Conservation (phyloP, 805 yeast species). For the Alloascoidea hylecoeti region DNA sequence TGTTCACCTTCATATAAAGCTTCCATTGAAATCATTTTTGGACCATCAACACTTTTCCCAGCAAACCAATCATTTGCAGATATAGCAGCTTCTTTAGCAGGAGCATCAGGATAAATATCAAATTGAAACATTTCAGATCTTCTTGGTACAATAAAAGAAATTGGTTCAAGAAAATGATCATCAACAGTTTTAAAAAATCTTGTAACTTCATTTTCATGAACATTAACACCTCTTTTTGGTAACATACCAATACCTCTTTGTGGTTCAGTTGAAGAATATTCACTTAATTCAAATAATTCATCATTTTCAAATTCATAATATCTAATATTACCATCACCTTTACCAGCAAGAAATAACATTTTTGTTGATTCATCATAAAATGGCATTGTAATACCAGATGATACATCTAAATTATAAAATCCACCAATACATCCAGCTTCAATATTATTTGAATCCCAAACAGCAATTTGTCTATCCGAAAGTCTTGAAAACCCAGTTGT, state of each 20-base stretch:
- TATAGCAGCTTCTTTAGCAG: constrained; percentile 66
- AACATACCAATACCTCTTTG: constrained; percentile 92
- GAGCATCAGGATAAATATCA: constrained; percentile 88
- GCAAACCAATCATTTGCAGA: constrained; percentile 65
- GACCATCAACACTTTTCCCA: constrained; percentile 77
- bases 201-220: constrained; percentile 74
- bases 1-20: constrained; percentile 71
- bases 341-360: constrained; percentile 83
- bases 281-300: constrained; percentile 72
- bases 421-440: constrained; percentile 82
- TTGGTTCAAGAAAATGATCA: constrained; percentile 76
- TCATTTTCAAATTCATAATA: constrained; percentile 78
- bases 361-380: constrained; percentile 71
- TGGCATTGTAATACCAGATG: constrained; percentile 91
- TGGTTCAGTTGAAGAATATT: constrained; percentile 77
- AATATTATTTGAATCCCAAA: constrained; percentile 76
- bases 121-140: constrained; percentile 85
- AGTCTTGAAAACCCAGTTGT: constrained; percentile 92
- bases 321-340: constrained; percentile 96
- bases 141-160: constrained; percentile 89
- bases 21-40: constrained; percentile 63
- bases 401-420: constrained; percentile 71
- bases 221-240: constrained; percentile 70
- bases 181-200: constrained; percentile 78
- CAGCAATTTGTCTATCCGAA: constrained; percentile 89